Percentiles rank a stretch among this genome's conserved stretches.
Conservation (phyloP, 2,329 filamentous ascomycete genomes). For the Pseudocercospora musae region DNA sequence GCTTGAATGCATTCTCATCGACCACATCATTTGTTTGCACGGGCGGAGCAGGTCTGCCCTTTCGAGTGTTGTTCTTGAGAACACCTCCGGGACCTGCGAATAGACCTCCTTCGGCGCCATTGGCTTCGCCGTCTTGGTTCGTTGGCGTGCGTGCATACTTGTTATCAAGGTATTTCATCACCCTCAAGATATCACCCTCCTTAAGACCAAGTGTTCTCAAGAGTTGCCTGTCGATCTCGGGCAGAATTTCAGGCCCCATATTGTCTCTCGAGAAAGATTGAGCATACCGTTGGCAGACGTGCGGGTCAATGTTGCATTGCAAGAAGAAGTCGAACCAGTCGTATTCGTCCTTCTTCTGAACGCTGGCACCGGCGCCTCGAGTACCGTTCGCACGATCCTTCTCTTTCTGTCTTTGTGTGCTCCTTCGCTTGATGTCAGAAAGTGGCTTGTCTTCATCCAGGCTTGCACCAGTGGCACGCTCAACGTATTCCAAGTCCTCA, state of each 20-base stretch:
- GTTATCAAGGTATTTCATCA: conserved; percentile 82
- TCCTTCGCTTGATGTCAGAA: conserved; percentile 68
- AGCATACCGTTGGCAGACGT: conserved; percentile 90
- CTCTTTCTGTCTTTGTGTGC: conserved; percentile 50
- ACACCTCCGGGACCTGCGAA: conserved; percentile 92
- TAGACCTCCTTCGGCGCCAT: conserved; percentile 62
- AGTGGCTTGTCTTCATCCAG: conserved; percentile 89
- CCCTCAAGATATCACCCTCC: conserved; percentile 92
- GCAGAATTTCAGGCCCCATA: conserved; percentile 90
- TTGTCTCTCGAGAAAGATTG: conserved; percentile 86
- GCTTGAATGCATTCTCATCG: conserved; percentile 79
- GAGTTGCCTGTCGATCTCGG: conserved; percentile 80
- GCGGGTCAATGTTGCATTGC: conserved; percentile 83
- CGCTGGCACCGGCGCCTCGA: conserved; percentile 55
- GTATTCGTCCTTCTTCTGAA: conserved; percentile 72
- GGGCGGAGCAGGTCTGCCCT: conserved; percentile 82
- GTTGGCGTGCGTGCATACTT: conserved; percentile 64
- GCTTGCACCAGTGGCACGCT: conserved; percentile 79
- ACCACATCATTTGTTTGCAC: conserved; percentile 81
- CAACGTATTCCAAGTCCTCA: conserved; percentile 92
- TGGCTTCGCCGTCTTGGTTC: conserved; percentile 56
- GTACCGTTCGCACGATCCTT: conserved; percentile 27
- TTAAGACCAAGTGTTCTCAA: conserved; percentile 87
- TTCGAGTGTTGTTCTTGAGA: conserved; percentile 89
- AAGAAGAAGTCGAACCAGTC: conserved; percentile 99